Conservation (phyloP, 768 basidiomycete genomes). For the Kwoniella dejecticola region DNA sequence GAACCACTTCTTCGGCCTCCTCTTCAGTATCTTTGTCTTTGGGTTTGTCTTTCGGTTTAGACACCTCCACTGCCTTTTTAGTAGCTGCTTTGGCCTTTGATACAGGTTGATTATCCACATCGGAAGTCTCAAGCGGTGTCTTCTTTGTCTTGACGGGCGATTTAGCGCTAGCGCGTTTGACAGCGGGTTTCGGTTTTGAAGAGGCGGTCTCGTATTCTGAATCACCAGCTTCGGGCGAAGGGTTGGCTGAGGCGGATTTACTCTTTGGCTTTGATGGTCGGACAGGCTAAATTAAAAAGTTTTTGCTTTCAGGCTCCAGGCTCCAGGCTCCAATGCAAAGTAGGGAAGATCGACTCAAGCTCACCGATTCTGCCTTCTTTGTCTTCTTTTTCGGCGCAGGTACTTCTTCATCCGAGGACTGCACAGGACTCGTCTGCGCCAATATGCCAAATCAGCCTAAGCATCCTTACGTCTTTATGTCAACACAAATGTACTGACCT, state of each 20-base stretch:
- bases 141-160: conserved; percentile 25
- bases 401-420: conserved; percentile 22
- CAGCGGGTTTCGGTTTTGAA: conserved; percentile 5
- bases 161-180: conserved; percentile 18
- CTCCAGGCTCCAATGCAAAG: too few relatives aligned
- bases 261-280: conserved; percentile 7
- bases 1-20: too few relatives aligned
- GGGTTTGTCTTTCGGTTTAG: neutral
- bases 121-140: conserved; percentile 14
- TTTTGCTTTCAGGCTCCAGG: too few relatives aligned
- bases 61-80: conserved; percentile 17
- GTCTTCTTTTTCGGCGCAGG: conserved; percentile 25
- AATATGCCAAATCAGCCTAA: neutral
- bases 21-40: neutral
- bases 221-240: neutral
- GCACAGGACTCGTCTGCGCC: conserved; percentile 19
- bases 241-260: neutral
- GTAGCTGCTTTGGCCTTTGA: conserved; percentile 3
- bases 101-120: conserved; percentile 12
- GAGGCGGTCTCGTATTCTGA: conserved; percentile 16
- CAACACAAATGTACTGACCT: conserved; percentile 1
- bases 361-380: conserved; percentile 24
- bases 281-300: conserved; percentile 3
- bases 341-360: neutral
- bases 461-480: too few relatives aligned